These are phyloP conservation scores for Camellia granthamiana DNA, from an alignment of 148 eudicot genomes.

Conservation along the genomic window DNA sequence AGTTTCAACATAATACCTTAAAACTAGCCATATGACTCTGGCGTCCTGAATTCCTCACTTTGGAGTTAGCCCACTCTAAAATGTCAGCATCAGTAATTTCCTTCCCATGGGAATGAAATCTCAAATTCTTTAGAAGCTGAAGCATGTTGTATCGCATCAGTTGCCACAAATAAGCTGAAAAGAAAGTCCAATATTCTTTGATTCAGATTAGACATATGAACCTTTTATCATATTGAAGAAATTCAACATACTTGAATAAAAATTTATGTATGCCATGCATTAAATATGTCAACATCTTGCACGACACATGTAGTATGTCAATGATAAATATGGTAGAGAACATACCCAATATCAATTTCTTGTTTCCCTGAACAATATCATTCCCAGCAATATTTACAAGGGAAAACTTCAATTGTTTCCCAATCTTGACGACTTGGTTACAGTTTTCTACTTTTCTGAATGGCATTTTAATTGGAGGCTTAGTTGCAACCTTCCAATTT, in stretches of 20 bases:
- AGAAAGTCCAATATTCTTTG: conserved; percentile 10
- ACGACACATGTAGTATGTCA: not conserved
- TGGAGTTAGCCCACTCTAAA: conserved; percentile 72
- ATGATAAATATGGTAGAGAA: not conserved
- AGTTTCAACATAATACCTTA: conserved; percentile 44
- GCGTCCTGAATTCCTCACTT: conserved; percentile 60
- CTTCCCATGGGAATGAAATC: conserved; percentile 80
- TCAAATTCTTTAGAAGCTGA: conserved; percentile 72
- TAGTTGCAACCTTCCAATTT: conserved; percentile 77
- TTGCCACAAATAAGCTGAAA: conserved; percentile 87
- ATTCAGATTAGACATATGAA: conserved; percentile 4
- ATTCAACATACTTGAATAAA: not conserved
- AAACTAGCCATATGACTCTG: conserved; percentile 64
- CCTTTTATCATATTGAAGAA: not conserved
- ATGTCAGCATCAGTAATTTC: conserved; percentile 80
- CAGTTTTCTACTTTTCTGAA: conserved; percentile 90
- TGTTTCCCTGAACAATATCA: conserved; percentile 83
- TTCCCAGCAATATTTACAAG: conserved; percentile 88
- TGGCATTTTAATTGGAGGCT: conserved; percentile 90
- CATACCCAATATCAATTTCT: conserved; percentile 73
- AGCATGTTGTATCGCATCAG: conserved; percentile 83
- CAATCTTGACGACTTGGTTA: conserved; percentile 82
- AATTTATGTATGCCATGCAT: not conserved
- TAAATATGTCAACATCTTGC: not conserved
- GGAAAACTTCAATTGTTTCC: conserved; percentile 84